Evolutionary conservation across 768 basidiomycete genomes (phyloP), one percentile per base, ranked within the genome.

Genomic region (Lactarius indigo): DNA sequence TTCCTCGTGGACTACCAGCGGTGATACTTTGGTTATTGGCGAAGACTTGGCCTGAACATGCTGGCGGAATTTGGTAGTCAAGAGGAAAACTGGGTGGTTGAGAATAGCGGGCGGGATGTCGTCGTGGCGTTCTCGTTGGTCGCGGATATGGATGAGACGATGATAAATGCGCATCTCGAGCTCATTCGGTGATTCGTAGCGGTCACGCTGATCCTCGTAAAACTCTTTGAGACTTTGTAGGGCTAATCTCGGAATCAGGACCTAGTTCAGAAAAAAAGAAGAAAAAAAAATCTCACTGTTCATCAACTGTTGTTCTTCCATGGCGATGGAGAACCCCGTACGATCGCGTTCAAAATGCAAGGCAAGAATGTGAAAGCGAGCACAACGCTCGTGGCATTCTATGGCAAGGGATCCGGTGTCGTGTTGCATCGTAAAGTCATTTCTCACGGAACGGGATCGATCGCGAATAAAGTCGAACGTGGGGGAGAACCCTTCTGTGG

Each of bases 161-260:
- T 96, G 92, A 77, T 98, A 99, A 1, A 97, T 88, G 37, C 93
- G 88, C 87, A 99, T 97, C 76, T 99, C 96, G 56, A 98, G 84
- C 73, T 98, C 96, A 44, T 90, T 91, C 0, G 90, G 86, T 12
- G 90, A 90, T 71, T 87, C 78, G 67, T 89, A 88, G 50, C 79
- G 77, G 10, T 81, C 83, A 0, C 83, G 76, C 64, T 91, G 88
- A 72, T 97, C 96, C 69, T 92, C 87, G 73, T 97, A 96, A 72
- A 94, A 95, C 73, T 98, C 92, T 76, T 93, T 94, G 63, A 98
- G 82, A 72, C 90, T 93, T 75, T 93, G 92, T 42, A 98, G 82
- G 18, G 94, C 96, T 98, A 71, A 26, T 12, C n/a, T 33, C 57
- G 15, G 10, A 23, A 41, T 52, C 30, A 57, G 33, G n/a, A 56